phyloP scores from a whole-genome alignment of 768 basidiomycete genomes.

The Termitomyces sp. region DNA sequence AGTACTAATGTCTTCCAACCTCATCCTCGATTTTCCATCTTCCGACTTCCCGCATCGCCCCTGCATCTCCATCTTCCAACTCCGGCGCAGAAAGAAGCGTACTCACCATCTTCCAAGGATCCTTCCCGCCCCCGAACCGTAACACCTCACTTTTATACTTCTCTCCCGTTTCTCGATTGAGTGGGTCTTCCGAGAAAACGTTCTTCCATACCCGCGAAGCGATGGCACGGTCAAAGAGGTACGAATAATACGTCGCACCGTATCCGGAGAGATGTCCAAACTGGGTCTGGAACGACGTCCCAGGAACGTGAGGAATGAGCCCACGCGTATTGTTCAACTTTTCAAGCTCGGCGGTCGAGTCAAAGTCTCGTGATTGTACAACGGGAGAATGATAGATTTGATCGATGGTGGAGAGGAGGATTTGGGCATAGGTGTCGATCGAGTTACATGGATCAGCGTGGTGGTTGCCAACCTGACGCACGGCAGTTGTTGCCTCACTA shows the following conservation, averaged over 20 bases:
- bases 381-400: slow-evolving; percentile 83
- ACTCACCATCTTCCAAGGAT: slow-evolving; percentile 93
- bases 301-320: slow-evolving; percentile 75
- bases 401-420: slow-evolving; percentile 84
- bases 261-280: slow-evolving; percentile 96
- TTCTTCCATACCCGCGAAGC: slow-evolving; percentile 86
- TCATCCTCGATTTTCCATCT: slow-evolving; percentile 83
- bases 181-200: slow-evolving; percentile 64
- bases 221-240: slow-evolving; percentile 94
- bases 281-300: slow-evolving; percentile 92
- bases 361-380: slow-evolving; percentile 51
- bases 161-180: slow-evolving; percentile 74
- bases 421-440: slow-evolving; percentile 89
- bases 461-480: slow-evolving; percentile 53
- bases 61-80: slow-evolving; percentile 66
- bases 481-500: slow-evolving; percentile 37
- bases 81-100: slow-evolving; percentile 57
- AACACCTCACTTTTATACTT: slow-evolving; percentile 74
- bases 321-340: slow-evolving; percentile 64
- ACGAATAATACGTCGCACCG: slow-evolving; percentile 97
- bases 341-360: slow-evolving; percentile 66
- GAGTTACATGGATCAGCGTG: slow-evolving; percentile 72
- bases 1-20: slow-evolving; percentile 62
- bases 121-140: slow-evolving; percentile 79
- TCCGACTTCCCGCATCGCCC: slow-evolving; percentile 89